phyloP scores from a whole-genome alignment of 2,329 filamentous ascomycete genomes.

The Cytospora piceae region DNA sequence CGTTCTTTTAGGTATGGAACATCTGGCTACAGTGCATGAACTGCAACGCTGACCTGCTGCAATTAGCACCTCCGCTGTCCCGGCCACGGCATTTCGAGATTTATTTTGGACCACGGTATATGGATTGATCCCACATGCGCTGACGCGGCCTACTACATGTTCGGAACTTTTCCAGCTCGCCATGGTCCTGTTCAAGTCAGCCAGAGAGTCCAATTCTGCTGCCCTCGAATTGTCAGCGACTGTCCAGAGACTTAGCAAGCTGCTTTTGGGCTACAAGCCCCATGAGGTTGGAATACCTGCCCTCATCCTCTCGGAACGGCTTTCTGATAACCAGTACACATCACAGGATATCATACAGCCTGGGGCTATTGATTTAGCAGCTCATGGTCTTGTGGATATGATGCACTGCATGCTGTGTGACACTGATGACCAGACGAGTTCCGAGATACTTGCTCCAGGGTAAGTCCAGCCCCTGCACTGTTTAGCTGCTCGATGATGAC shows the following conservation, averaged over 20 bases:
- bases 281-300: slow-evolving; percentile 36
- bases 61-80: slow-evolving; percentile 36
- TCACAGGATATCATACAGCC: slow-evolving; percentile 45
- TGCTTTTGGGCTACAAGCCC: slow-evolving; percentile 39
- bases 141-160: slow-evolving; percentile 41
- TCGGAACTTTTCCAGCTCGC: slow-evolving; percentile 51
- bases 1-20: slow-evolving; percentile 22
- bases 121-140: slow-evolving; percentile 43
- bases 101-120: slow-evolving; percentile 53
- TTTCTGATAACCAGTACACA: slow-evolving; percentile 25
- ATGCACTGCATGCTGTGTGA: slow-evolving; percentile 38
- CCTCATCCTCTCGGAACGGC: not conserved
- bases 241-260: slow-evolving; percentile 33
- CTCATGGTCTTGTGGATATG: slow-evolving; percentile 43
- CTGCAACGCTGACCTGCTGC: slow-evolving; percentile 9
- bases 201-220: slow-evolving; percentile 42
- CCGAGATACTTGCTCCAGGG: slow-evolving; percentile 29
- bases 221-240: slow-evolving; percentile 39
- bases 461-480: slow-evolving; percentile 15
- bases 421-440: slow-evolving; percentile 29
- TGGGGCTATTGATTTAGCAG: slow-evolving; percentile 42
- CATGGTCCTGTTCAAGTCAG: slow-evolving; percentile 44
- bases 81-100: slow-evolving; percentile 45
- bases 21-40: slow-evolving; percentile 18
- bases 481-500: not conserved